These are phyloP conservation scores for Agrocybe pediades DNA, from an alignment of 768 basidiomycete species.

Conservation along the genomic window DNA sequence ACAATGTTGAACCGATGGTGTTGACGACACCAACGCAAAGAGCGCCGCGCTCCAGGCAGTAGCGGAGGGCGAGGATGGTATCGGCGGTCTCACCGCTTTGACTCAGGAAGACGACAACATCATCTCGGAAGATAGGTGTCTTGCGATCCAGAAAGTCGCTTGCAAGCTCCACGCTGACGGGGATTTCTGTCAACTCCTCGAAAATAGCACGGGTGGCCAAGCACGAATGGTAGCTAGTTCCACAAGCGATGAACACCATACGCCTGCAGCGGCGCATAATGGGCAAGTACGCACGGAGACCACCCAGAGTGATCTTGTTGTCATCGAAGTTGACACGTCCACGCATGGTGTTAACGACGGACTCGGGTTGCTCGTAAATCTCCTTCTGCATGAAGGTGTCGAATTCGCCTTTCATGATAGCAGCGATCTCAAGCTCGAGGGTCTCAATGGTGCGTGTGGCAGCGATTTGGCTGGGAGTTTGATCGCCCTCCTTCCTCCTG, in stretches of 20 bases:
- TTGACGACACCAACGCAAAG: constrained; percentile 98
- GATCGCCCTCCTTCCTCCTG: constrained; percentile 74
- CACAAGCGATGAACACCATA: constrained; percentile 97
- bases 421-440: constrained; percentile 97
- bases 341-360: constrained; percentile 99
- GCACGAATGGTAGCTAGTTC: constrained; percentile 97
- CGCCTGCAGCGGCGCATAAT: constrained; percentile 95
- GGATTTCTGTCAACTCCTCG: constrained; percentile 98
- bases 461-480: constrained; percentile 60
- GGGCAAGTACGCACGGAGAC: constrained; percentile 90
- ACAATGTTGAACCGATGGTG: constrained; percentile 96
- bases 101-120: constrained; percentile 93
- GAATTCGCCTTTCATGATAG: constrained; percentile 99
- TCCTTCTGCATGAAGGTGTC: constrained; percentile 99
- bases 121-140: constrained; percentile 99
- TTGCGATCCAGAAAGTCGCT: constrained; percentile 98
- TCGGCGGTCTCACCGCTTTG: constrained; percentile 99
- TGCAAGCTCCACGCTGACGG: constrained; percentile 94
- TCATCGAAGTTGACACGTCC: constrained; percentile 98
- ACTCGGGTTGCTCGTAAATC: constrained; percentile 98
- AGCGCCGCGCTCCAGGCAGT: constrained; percentile 96
- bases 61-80: constrained; percentile 93
- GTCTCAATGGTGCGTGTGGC: constrained; percentile 95
- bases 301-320: constrained; percentile 90
- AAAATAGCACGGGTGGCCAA: constrained; percentile 97